Evolutionary conservation across 805 yeast genomes (phyloP).

Genomic region (Yarrowia sp.): DNA sequence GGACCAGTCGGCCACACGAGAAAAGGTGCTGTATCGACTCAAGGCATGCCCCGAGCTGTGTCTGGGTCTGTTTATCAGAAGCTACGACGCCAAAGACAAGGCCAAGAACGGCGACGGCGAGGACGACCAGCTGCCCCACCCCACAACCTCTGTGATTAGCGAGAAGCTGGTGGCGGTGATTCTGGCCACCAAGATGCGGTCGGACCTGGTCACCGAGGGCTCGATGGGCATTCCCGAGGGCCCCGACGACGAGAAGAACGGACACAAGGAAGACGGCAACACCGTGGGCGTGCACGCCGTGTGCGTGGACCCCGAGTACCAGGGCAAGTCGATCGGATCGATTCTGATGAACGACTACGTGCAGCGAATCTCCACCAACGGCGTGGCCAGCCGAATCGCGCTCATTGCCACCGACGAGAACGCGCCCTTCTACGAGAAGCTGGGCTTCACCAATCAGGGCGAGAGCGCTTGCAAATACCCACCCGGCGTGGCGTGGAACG

Average conservation of each 20-base stretch:
- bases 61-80: constrained; percentile 83
- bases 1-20: constrained; percentile 70
- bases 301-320: constrained; percentile 77
- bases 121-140: constrained; percentile 45
- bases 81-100: constrained; percentile 52
- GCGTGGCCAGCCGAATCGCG: constrained; percentile 77
- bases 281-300: constrained; percentile 83
- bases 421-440: constrained; percentile 76
- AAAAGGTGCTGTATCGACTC: constrained; percentile 71
- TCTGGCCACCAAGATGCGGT: constrained; percentile 71
- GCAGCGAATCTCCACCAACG: constrained; percentile 87
- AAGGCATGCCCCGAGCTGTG: constrained; percentile 87
- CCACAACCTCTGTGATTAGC: constrained; percentile 45
- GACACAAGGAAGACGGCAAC: constrained; percentile 78
- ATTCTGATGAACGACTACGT: constrained; percentile 85
- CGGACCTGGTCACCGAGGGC: constrained; percentile 58
- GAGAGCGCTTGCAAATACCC: constrained; percentile 42
- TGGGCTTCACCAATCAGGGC: constrained; percentile 77
- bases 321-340: constrained; percentile 82
- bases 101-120: constrained; percentile 41
- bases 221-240: constrained; percentile 66
- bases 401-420: constrained; percentile 74
- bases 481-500: constrained; percentile 45
- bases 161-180: constrained; percentile 82
- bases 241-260: constrained; percentile 50